Evolutionary conservation across 202 grass and related monocot genomes (phyloP).

Genomic region (Musa balbisiana): DNA sequence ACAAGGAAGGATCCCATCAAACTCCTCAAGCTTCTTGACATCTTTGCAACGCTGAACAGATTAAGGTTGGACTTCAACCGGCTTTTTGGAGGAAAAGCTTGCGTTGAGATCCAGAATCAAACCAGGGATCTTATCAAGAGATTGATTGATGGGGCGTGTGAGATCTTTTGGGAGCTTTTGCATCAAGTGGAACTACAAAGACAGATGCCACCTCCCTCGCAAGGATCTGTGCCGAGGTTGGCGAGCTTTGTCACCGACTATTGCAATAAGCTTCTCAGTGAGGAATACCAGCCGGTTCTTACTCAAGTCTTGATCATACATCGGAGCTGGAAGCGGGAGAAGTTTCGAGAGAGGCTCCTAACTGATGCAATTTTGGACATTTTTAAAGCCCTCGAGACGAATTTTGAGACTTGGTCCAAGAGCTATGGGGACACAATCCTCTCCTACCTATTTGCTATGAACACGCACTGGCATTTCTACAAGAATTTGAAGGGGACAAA

Average conservation of each 20-base stretch:
- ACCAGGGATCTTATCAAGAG: slow-evolving; percentile 84
- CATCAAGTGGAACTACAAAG: slow-evolving; percentile 87
- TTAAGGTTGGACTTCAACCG: slow-evolving; percentile 76
- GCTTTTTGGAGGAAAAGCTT: slow-evolving; percentile 67
- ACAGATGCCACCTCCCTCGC: slow-evolving; percentile 42
- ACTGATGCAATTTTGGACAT: slow-evolving; percentile 52
- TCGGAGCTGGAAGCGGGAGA: slow-evolving; percentile 73
- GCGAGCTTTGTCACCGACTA: slow-evolving; percentile 78
- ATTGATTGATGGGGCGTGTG: slow-evolving; percentile 61
- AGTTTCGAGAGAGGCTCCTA: slow-evolving; percentile 64
- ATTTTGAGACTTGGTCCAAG: slow-evolving; percentile 87
- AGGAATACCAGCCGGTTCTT: slow-evolving; percentile 60
- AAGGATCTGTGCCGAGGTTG: slow-evolving; percentile 58
- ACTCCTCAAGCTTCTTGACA: slow-evolving; percentile 61
- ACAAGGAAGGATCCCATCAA: slow-evolving; percentile 94
- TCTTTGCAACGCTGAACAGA: slow-evolving; percentile 77
- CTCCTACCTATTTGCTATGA: slow-evolving; percentile 75
- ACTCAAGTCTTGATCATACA: slow-evolving; percentile 76
- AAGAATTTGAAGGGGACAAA: slow-evolving; percentile 71
- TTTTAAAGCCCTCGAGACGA: slow-evolving; percentile 62
- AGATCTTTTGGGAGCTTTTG: slow-evolving; percentile 81
- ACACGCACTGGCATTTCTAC: slow-evolving; percentile 88
- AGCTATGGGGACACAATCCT: slow-evolving; percentile 46
- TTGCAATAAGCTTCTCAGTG: slow-evolving; percentile 59
- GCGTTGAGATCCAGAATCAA: slow-evolving; percentile 60